Evolutionary conservation across 106 monocot genomes (phyloP), one percentile per base, ranked within the genome.

Genomic region (Dioscorea dumetorum): DNA sequence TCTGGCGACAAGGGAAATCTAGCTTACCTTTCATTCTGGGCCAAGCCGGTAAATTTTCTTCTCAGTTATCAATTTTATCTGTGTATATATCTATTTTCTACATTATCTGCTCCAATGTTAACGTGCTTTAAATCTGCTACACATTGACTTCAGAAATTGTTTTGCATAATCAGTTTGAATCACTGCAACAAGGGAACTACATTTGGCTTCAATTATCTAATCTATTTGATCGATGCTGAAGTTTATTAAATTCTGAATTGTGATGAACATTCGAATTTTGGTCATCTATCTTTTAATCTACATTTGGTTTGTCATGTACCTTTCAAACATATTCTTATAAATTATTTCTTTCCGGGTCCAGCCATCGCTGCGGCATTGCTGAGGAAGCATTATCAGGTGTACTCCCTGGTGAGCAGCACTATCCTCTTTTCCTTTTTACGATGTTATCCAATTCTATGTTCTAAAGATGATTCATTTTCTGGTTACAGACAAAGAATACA

Each of bases 401-500:
- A 81, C 64, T 50, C 67, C 18, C 28, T 56, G 73, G 88, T 88
- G 76, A 70, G 76, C 24, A 23, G 10, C 54, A 50, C 57, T 57
- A 22, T 15, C 22, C 0, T 59, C n/a, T 0, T 59, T 18, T 63
- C 19, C 19, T 60, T 69, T 69, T 64, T 28, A 68, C 21, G 22
- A 50, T 16, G 19, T 49, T 63, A 4, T 19, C 23, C 28, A 20
- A 21, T 31, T 50, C 21, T 57, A 48, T 31, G 33, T 67, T 28
- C 5, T 74, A 12, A 57, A 33, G 33, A 48, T 33, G 24, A 19
- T 58, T 19, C 49, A 8, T 48, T 60, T 52, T n/a, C 12, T 35
- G 8, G 33, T 35, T 66, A 9, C 77, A 88, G 87, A 81, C 87
- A 13, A 88, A 84, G 64, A 78, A 81, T 64, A 31, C 84, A 32